A percentile compares a stretch with the other conserved stretches of the same genome.
Conservation (phyloP, 2,329 filamentous ascomycete species). For the Corynespora cassiicola region DNA sequence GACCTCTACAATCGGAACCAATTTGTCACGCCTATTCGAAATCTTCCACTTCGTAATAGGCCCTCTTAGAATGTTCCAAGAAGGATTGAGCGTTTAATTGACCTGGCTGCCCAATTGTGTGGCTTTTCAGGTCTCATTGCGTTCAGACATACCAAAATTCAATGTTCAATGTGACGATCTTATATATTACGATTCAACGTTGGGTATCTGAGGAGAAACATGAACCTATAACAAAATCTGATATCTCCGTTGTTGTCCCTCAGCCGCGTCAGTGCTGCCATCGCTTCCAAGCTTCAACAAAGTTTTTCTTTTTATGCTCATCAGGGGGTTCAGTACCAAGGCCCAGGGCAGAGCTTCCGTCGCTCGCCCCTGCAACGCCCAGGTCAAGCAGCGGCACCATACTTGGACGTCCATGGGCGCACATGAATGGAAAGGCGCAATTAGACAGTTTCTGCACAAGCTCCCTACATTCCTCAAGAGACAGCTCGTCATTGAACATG, state of each 20-base stretch:
- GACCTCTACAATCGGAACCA: slow-evolving; percentile 32
- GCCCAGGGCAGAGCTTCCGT: background rate
- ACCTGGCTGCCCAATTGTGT: slow-evolving; percentile 39
- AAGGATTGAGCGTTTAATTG: slow-evolving; percentile 46
- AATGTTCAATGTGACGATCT: no score
- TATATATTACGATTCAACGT: no score
- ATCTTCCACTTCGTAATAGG: slow-evolving; percentile 43
- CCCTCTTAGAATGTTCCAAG: slow-evolving; percentile 50
- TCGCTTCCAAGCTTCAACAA: slow-evolving; percentile 12
- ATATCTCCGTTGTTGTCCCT: no score
- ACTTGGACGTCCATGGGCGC: slow-evolving; percentile 73
- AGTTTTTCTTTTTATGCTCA: background rate
- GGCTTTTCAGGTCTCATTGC: slow-evolving; percentile 47
- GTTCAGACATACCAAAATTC: slow-evolving; percentile 43
- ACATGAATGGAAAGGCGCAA: slow-evolving; percentile 80
- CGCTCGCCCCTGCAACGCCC: slow-evolving; percentile 3
- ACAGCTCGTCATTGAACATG: slow-evolving; percentile 82
- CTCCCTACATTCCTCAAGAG: slow-evolving; percentile 61
- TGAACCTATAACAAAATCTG: no score
- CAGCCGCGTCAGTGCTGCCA: slow-evolving; percentile 9
- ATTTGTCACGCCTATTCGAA: slow-evolving; percentile 50
- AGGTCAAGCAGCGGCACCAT: slow-evolving; percentile 55
- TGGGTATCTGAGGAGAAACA: no score
- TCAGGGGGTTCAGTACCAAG: background rate
- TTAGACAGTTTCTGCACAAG: slow-evolving; percentile 64